These are phyloP conservation scores for Didymella arachidicola DNA, from an alignment of 2,329 filamentous ascomycete species.

Conservation along the genomic window DNA sequence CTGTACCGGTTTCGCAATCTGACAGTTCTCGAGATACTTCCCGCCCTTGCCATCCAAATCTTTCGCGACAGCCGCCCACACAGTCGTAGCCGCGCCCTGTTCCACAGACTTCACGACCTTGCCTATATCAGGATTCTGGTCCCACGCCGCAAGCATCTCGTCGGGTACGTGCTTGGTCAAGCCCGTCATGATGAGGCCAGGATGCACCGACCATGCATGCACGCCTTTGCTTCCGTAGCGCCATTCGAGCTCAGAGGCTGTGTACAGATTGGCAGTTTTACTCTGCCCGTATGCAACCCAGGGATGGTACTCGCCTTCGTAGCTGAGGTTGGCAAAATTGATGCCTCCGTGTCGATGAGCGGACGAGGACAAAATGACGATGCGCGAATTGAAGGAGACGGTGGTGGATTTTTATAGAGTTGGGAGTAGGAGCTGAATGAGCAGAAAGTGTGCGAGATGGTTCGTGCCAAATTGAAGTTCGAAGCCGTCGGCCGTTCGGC, in stretches of 20 bases:
- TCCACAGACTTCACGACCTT: not conserved
- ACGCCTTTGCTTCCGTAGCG: constrained; percentile 55
- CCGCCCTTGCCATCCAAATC: not conserved
- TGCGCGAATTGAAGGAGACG: not conserved
- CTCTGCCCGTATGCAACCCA: constrained; percentile 56
- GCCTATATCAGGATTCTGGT: not conserved
- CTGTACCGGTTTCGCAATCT: not conserved
- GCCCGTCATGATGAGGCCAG: not conserved
- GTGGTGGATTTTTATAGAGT: not conserved
- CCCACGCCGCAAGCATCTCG: not conserved
- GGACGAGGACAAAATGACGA: not conserved
- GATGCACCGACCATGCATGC: constrained; percentile 33
- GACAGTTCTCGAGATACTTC: not conserved
- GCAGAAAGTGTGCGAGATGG: constrained; percentile 1
- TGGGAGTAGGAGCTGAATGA: not conserved
- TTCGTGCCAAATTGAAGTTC: constrained; percentile 3
- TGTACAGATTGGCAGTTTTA: constrained; percentile 62
- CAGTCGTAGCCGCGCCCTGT: not conserved
- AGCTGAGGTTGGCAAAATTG: not conserved
- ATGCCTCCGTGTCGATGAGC: not conserved
- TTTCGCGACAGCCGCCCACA: not conserved
- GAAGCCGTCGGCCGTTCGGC: not conserved
- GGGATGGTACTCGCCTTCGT: constrained; percentile 8
- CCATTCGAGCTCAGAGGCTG: constrained; percentile 60
- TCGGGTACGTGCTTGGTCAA: not conserved